phyloP scores from a whole-genome alignment of 164 flowering plant genomes.

The Amborella trichopoda region DNA sequence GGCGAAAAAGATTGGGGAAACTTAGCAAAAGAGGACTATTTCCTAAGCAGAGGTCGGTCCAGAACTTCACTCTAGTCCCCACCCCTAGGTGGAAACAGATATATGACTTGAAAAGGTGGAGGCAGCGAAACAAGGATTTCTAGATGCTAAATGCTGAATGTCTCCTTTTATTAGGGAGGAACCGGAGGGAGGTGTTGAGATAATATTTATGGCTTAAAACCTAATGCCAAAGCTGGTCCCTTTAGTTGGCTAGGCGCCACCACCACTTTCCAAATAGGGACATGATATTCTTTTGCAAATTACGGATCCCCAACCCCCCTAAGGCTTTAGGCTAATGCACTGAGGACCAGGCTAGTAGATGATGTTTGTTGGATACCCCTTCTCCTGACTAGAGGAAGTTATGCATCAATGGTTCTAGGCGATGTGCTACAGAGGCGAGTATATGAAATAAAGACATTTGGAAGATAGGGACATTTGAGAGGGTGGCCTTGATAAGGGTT shows the following conservation, averaged over 20 bases:
- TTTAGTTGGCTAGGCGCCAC: background rate
- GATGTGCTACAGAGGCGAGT: background rate
- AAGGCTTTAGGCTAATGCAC: background rate
- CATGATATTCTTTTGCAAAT: background rate
- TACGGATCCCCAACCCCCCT: background rate
- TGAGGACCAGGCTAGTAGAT: background rate
- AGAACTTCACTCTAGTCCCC: background rate
- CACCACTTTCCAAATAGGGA: background rate
- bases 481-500: background rate
- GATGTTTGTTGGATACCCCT: background rate
- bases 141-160: no score
- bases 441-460: background rate
- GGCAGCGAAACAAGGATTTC: background rate
- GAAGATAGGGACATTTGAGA: background rate
- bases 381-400: background rate
- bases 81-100: background rate
- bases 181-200: background rate
- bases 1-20: no score
- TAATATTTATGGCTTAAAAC: background rate
- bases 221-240: background rate
- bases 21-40: no score
- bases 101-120: background rate
- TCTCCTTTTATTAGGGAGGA: background rate
- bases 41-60: no score
- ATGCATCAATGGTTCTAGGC: background rate